Percentiles rank a stretch among this genome's conserved stretches.
Conservation (phyloP, 805 yeast species). For the Teunomyces pallodes region DNA sequence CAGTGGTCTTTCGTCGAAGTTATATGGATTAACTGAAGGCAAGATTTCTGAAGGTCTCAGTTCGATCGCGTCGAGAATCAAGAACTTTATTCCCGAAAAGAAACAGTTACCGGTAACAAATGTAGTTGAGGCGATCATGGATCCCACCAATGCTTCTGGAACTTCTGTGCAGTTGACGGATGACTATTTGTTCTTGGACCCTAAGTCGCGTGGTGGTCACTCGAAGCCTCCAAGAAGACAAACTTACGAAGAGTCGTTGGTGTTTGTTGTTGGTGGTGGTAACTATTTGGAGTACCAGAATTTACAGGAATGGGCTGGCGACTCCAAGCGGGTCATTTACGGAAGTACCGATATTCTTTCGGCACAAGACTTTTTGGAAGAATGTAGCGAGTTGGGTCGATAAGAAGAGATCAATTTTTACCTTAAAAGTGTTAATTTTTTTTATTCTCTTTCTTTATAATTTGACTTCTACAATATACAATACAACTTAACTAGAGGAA, state of each 20-base stretch:
- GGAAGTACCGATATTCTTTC: constrained; percentile 81
- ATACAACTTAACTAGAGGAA: constrained; percentile 31
- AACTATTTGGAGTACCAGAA: constrained; percentile 92
- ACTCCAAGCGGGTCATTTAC: constrained; percentile 56
- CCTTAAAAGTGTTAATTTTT: background rate
- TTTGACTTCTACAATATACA: background rate
- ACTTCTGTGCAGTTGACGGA: constrained; percentile 74
- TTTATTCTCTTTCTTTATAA: background rate
- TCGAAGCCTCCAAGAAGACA: constrained; percentile 86
- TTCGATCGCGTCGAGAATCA: constrained; percentile 81
- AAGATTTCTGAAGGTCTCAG: constrained; percentile 86
- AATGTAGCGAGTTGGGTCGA: constrained; percentile 54
- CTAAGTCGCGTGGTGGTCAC: constrained; percentile 85
- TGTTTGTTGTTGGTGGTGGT: constrained; percentile 96
- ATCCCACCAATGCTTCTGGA: constrained; percentile 64
- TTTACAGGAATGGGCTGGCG: constrained; percentile 78
- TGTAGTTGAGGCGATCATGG: constrained; percentile 88
- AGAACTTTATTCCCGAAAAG: constrained; percentile 82
- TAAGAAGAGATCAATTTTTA: background rate
- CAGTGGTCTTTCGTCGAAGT: constrained; percentile 68
- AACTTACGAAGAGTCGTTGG: constrained; percentile 74
- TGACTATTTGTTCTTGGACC: constrained; percentile 88
- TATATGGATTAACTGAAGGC: constrained; percentile 82
- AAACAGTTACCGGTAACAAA: constrained; percentile 86
- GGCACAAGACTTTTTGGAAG: constrained; percentile 66